A percentile compares a stretch with the other conserved stretches of the same genome.
Evolutionary conservation across 805 yeast species (phyloP).

Genomic region (Aciculoconidium aculeatum): DNA sequence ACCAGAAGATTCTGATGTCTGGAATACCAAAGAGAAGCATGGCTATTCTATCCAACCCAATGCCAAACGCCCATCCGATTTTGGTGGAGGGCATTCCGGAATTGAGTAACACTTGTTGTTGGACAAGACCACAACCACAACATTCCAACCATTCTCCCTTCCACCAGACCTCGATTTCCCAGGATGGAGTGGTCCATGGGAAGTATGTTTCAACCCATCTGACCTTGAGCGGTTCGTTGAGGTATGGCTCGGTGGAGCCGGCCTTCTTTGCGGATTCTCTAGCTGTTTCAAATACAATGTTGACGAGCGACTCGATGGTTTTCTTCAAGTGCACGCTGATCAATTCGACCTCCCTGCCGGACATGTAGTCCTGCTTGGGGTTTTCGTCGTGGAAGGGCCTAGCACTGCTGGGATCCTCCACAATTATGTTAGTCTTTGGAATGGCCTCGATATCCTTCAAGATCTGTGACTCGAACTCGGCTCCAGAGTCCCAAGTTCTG

Average conservation of each 20-base stretch:
- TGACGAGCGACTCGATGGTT: slow-evolving; percentile 77
- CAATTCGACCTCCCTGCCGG: slow-evolving; percentile 59
- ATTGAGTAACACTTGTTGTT: slow-evolving; percentile 66
- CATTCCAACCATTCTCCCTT: slow-evolving; percentile 96
- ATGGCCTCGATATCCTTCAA: slow-evolving; percentile 54
- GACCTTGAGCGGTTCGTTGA: slow-evolving; percentile 71
- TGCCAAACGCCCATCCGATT: slow-evolving; percentile 96
- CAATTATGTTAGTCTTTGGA: slow-evolving; percentile 63
- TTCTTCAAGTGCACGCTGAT: slow-evolving; percentile 76
- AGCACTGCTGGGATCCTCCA: slow-evolving; percentile 58
- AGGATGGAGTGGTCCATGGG: slow-evolving; percentile 98
- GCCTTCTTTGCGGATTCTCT: slow-evolving; percentile 53
- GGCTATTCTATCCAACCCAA: slow-evolving; percentile 92
- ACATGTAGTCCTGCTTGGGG: slow-evolving; percentile 79
- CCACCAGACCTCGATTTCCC: slow-evolving; percentile 99
- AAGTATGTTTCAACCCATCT: slow-evolving; percentile 95
- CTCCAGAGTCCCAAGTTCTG: slow-evolving; percentile 61
- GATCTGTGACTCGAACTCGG: slow-evolving; percentile 36
- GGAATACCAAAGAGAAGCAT: slow-evolving; percentile 95
- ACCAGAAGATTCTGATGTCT: slow-evolving; percentile 92
- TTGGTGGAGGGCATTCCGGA: slow-evolving; percentile 58
- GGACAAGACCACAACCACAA: slow-evolving; percentile 92
- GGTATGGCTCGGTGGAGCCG: slow-evolving; percentile 52
- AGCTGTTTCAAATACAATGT: slow-evolving; percentile 74
- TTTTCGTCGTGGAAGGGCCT: slow-evolving; percentile 52